These are phyloP conservation scores for Claviceps monticola DNA, from an alignment of 2,329 filamentous ascomycete genomes.

Conservation along the genomic window DNA sequence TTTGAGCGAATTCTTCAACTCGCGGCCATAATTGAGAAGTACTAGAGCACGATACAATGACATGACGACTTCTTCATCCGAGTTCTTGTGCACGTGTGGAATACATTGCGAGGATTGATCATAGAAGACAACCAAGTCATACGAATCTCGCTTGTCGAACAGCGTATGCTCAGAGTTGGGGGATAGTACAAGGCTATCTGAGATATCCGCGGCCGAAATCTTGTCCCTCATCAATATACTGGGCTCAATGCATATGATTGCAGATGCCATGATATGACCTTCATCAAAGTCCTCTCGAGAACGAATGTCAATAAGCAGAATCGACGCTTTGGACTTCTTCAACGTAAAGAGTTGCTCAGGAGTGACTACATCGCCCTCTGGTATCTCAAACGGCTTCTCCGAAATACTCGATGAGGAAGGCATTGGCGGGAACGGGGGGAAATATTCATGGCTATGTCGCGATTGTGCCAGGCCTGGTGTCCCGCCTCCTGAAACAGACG, in stretches of 20 bases:
- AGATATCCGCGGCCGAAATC: slow-evolving; percentile 46
- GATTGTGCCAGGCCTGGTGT: slow-evolving; percentile 16
- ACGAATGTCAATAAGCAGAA: slow-evolving; percentile 79
- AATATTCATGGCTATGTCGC: slow-evolving; percentile 19
- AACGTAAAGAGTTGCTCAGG: slow-evolving; percentile 59
- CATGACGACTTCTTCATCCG: slow-evolving; percentile 43
- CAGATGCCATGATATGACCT: slow-evolving; percentile 75
- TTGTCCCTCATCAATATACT: slow-evolving; percentile 54
- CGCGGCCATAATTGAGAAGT: slow-evolving; percentile 70
- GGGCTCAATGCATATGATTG: slow-evolving; percentile 83
- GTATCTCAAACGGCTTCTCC: slow-evolving; percentile 30
- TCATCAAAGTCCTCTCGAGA: slow-evolving; percentile 67
- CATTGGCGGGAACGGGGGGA: slow-evolving; percentile 13
- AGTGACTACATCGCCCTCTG: slow-evolving; percentile 45
- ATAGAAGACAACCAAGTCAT: slow-evolving; percentile 83
- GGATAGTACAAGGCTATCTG: slow-evolving; percentile 55
- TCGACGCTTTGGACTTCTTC: slow-evolving; percentile 42
- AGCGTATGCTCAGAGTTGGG: slow-evolving; percentile 61
- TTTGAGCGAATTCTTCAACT: slow-evolving; percentile 58
- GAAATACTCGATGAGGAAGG: slow-evolving; percentile 17
- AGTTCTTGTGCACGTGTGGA: slow-evolving; percentile 16
- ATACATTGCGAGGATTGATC: slow-evolving; percentile 54
- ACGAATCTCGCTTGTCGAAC: slow-evolving; percentile 60
- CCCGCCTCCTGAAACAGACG: slow-evolving; percentile 26
- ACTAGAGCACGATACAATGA: slow-evolving; percentile 67